Conservation (phyloP, 768 basidiomycete genomes). For the Tulasnella sp. region DNA sequence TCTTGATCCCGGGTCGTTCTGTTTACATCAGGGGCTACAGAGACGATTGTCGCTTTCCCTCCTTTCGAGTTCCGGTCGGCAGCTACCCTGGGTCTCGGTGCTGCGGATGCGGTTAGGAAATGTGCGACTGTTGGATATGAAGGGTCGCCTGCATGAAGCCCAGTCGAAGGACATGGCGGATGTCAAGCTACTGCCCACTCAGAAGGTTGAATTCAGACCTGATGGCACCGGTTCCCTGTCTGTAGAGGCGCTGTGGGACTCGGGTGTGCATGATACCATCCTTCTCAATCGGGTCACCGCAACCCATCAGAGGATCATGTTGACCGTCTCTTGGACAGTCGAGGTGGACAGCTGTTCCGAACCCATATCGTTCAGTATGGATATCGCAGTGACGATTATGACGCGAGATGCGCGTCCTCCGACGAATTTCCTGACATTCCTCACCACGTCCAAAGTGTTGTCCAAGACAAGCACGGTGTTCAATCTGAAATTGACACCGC, state of each 20-base stretch:
- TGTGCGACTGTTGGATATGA: conserved; percentile 71
- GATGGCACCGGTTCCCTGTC: conserved; percentile 70
- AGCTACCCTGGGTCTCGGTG: conserved; percentile 78
- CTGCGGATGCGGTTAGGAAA: conserved; percentile 67
- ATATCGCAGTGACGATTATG: conserved; percentile 72
- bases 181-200: conserved; percentile 61
- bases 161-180: conserved; percentile 57
- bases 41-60: conserved; percentile 64
- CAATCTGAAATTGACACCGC: conserved; percentile 65
- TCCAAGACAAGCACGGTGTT: conserved; percentile 77
- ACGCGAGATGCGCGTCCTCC: conserved; percentile 77
- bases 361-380: conserved; percentile 80
- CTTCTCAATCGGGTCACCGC: conserved; percentile 78
- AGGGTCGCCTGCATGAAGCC: conserved; percentile 70
- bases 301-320: conserved; percentile 59
- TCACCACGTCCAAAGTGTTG: conserved; percentile 64
- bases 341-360: conserved; percentile 74
- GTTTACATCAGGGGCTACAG: conserved; percentile 87
- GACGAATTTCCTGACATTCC: conserved; percentile 59
- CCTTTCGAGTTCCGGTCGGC: conserved; percentile 76
- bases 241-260: conserved; percentile 81
- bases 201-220: conserved; percentile 58
- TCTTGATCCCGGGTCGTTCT: conserved; percentile 76
- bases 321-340: conserved; percentile 66
- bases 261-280: conserved; percentile 74